Percentiles rank a stretch among this genome's conserved stretches.
Evolutionary conservation across 495 filamentous ascomycete species (phyloP).

Genomic region (Hypomontagnella submonticulosa): DNA sequence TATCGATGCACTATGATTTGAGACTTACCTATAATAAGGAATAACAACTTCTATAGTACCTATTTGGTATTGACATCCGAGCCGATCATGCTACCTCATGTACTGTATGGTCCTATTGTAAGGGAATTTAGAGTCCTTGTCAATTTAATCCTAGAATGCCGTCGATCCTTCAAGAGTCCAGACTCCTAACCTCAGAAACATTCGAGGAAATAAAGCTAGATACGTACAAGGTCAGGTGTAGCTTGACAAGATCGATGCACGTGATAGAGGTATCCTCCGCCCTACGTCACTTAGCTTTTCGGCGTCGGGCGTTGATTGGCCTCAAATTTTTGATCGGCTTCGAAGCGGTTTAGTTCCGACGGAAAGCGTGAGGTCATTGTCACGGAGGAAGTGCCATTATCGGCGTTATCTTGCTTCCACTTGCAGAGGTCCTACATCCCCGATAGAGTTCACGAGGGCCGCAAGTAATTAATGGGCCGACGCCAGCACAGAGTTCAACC

Average conservation of each 20-base stretch:
- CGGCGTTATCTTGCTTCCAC: constrained; percentile 8
- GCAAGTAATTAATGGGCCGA: constrained; percentile 39
- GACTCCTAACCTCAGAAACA: too few relatives aligned
- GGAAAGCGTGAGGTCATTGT: constrained; percentile 22
- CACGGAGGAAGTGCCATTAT: neutral
- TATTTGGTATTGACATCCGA: too few relatives aligned
- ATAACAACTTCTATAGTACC: too few relatives aligned
- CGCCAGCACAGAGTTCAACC: neutral
- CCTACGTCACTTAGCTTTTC: constrained; percentile 29
- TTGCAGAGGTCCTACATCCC: constrained; percentile 1
- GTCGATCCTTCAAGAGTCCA: too few relatives aligned
- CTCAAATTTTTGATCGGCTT: constrained; percentile 19
- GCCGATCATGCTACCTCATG: too few relatives aligned
- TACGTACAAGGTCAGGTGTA: too few relatives aligned
- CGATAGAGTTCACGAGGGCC: constrained; percentile 22
- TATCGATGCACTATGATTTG: too few relatives aligned
- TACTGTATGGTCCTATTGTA: too few relatives aligned
- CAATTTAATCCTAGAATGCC: too few relatives aligned
- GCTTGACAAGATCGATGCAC: neutral
- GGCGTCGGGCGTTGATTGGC: constrained; percentile 17
- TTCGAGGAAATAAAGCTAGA: too few relatives aligned
- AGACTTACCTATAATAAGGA: too few relatives aligned
- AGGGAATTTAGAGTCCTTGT: too few relatives aligned
- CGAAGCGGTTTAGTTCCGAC: constrained; percentile 24
- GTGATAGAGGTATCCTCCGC: neutral